Base-by-base conservation (phyloP, 1,284 basidiomycete species). In the Pseudomicrostroma phylloplanum region DNA sequence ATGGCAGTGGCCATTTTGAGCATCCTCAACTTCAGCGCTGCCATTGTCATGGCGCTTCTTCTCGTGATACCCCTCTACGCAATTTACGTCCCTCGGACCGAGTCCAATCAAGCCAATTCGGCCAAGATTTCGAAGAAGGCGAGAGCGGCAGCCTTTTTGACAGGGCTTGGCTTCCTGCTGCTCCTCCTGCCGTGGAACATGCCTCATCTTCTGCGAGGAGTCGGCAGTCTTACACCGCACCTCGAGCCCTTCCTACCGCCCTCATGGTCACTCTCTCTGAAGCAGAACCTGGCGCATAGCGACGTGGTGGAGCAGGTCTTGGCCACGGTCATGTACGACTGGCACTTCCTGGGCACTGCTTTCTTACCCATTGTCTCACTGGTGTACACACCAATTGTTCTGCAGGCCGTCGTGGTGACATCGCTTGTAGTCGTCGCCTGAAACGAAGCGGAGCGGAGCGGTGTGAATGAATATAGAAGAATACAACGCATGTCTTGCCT, bases 1-100 rank as follows among this genome's bases (percentile, higher is more conserved):
- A 72, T 75, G 67, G 59, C 73, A 0, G 55, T 67, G 6, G 69
- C 68, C 8, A 69, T 73, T 4, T 56, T 74, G 21, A 71, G 68
- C 54, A 63, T 73, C 15, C 63, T 72, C 51, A 77, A 77, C 53
- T 72, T 73, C 39, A 61, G 67, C 8, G 65, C 72, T 21, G 75
- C 75, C 4, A 65, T 69, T 17, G 55, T 51, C 26, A 58, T 63
- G 42, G 69, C 55, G 17, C 11, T 62, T 40, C 21, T 62, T 6
- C 30, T 66, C 26, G 46, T 53, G 25, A 6, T 58, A 1, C 57
- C 61, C 11, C 62, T 66, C 23, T 48, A 23, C 12, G 12, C 23
- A 4, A 23, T 48, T 48, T 7, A 23, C n/a, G 46, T 48, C 7
- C 46, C 46, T n/a, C 46, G 23, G 46, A 6, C 46, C 46, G 17